Evolutionary conservation across 148 eudicot genomes (phyloP).

Genomic region (Suaeda aralocaspica): DNA sequence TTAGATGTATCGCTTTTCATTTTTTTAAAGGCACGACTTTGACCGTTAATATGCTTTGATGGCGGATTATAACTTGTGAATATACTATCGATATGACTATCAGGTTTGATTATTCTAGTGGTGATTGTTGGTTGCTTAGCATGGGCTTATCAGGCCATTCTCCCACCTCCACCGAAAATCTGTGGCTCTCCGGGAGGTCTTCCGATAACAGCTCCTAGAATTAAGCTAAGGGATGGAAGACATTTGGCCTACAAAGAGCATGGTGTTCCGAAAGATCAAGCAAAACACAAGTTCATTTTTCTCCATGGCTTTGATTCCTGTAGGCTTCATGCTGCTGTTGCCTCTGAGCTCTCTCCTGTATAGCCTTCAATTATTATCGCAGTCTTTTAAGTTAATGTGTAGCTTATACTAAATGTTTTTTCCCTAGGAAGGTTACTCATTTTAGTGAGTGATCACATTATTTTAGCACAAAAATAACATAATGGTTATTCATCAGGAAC

Average conservation of each 20-base stretch:
- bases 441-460: background rate
- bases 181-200: constrained; percentile 83
- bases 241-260: constrained; percentile 72
- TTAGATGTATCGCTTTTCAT: too few relatives aligned
- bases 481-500: constrained; percentile 24
- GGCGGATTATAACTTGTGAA: too few relatives aligned
- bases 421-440: background rate
- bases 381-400: background rate
- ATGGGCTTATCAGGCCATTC: constrained; percentile 61
- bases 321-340: constrained; percentile 54
- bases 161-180: constrained; percentile 56
- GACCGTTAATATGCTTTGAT: background rate
- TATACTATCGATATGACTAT: too few relatives aligned
- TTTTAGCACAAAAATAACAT: too few relatives aligned
- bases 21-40: too few relatives aligned
- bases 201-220: constrained; percentile 65
- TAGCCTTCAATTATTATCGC: background rate
- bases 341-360: constrained; percentile 56
- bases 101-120: constrained; percentile 32
- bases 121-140: constrained; percentile 53
- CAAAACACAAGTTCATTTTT: constrained; percentile 56
- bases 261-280: constrained; percentile 64
- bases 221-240: constrained; percentile 77
- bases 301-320: constrained; percentile 66
- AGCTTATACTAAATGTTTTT: background rate